Conservation (phyloP, 345 rosid species). For the Hypericum androsaemum region DNA sequence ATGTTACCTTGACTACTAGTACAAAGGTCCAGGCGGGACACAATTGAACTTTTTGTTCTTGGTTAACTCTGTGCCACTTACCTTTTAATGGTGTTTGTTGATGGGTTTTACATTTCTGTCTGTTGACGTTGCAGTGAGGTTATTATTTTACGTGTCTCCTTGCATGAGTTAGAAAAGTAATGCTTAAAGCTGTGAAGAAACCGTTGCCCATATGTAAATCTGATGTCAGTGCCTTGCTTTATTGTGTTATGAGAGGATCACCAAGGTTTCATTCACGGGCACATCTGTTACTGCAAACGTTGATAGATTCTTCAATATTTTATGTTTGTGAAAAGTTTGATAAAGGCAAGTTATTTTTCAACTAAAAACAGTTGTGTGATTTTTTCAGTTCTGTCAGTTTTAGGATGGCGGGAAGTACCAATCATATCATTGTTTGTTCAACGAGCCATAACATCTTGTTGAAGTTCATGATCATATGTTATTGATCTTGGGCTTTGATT, state of each 20-base stretch:
- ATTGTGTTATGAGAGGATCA: slow-evolving; percentile 55
- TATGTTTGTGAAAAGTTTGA: slow-evolving; percentile 38
- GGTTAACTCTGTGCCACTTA: neutral
- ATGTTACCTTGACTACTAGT: too few species aligned
- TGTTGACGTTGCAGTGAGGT: slow-evolving; percentile 5
- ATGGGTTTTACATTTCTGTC: neutral
- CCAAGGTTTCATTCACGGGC: slow-evolving; percentile 65
- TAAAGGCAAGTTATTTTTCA: slow-evolving; percentile 36
- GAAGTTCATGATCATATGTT: too few species aligned
- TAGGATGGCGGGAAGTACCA: too few species aligned
- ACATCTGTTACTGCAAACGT: slow-evolving; percentile 32
- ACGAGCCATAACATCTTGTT: too few species aligned
- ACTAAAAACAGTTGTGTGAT: neutral
- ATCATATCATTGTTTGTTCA: too few species aligned
- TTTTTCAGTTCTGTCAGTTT: neutral
- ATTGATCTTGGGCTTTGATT: too few species aligned
- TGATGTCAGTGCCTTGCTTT: slow-evolving; percentile 58
- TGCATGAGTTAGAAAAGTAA: slow-evolving; percentile 53
- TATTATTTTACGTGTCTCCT: slow-evolving; percentile 1
- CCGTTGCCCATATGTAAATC: slow-evolving; percentile 33
- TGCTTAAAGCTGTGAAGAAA: slow-evolving; percentile 53
- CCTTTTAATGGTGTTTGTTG: neutral
- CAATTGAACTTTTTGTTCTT: too few species aligned
- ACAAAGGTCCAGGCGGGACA: too few species aligned
- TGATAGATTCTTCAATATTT: slow-evolving; percentile 42